Conservation (phyloP, 164 flowering plant genomes). For the Paratinospora sagittata region DNA sequence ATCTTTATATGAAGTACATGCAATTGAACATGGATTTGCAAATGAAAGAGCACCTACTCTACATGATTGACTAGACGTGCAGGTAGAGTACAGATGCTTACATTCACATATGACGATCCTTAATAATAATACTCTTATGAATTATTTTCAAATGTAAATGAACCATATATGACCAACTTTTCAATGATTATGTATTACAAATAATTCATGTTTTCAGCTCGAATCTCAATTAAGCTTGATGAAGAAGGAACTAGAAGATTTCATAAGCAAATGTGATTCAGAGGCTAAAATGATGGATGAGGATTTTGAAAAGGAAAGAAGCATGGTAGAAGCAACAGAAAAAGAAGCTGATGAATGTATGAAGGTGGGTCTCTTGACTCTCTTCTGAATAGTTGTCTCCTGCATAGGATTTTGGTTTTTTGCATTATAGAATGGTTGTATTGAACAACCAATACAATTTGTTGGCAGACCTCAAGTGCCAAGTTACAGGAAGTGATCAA, state of each 20-base stretch:
- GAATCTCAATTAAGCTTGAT: conserved; percentile 44
- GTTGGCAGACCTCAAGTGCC: conserved; percentile 36
- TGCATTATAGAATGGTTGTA: not conserved
- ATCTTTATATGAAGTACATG: not conserved
- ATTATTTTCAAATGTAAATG: not conserved
- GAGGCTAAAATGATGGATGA: conserved; percentile 47
- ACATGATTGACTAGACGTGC: not conserved
- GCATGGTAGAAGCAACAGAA: conserved; percentile 37
- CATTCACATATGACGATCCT: not conserved
- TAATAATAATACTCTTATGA: not conserved
- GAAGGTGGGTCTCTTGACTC: conserved; percentile 48
- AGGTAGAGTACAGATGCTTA: not conserved
- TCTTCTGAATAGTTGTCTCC: not conserved
- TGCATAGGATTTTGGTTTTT: not conserved
- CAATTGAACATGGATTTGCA: not conserved
- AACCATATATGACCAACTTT: not conserved
- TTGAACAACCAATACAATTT: conserved; percentile 7
- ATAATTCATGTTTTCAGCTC: conserved; percentile 28
- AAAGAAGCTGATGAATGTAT: conserved; percentile 53
- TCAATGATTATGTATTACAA: not conserved
- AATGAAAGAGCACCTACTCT: not conserved
- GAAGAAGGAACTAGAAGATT: conserved; percentile 56
- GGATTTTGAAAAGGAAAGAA: conserved; percentile 40
- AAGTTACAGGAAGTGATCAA: conserved; percentile 44
- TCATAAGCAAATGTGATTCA: conserved; percentile 36